phyloP scores from a whole-genome alignment of 2,329 filamentous ascomycete genomes.

The Fusarium ambrosium region DNA sequence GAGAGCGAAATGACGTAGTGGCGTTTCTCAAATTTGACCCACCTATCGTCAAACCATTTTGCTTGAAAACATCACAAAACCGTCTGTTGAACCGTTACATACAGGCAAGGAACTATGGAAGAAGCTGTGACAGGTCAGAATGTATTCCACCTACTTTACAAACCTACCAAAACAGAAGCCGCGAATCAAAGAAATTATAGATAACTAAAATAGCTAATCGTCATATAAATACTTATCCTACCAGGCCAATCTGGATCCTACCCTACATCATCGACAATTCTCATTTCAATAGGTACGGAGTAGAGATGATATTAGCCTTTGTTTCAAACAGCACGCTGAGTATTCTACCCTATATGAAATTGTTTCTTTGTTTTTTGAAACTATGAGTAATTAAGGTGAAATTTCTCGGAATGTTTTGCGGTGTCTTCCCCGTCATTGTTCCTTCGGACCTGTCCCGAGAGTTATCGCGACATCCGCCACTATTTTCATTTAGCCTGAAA shows the following conservation, averaged over 20 bases:
- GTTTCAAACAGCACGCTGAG: neutral
- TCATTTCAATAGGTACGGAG: neutral
- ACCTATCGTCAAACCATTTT: neutral
- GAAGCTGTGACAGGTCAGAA: neutral
- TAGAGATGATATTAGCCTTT: too few species aligned
- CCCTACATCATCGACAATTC: neutral
- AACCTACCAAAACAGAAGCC: fast-evolving
- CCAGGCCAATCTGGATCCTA: neutral
- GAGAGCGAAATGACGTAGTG: neutral
- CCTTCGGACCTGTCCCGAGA: neutral
- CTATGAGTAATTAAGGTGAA: neutral
- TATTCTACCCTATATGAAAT: neutral
- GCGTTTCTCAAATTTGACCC: neutral
- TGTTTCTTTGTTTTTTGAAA: neutral
- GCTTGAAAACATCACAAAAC: neutral
- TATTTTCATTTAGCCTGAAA: neutral
- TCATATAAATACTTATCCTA: neutral
- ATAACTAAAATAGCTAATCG: neutral
- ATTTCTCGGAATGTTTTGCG: neutral
- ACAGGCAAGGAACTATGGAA: neutral
- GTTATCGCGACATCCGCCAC: neutral
- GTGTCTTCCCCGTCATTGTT: neutral
- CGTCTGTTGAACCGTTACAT: fast-evolving
- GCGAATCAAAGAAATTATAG: neutral
- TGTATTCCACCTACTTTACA: fast-evolving